A percentile compares a stretch with the other conserved stretches of the same genome.
phyloP scores from a whole-genome alignment of 805 yeast genomes.

The Ogataea neopini region DNA sequence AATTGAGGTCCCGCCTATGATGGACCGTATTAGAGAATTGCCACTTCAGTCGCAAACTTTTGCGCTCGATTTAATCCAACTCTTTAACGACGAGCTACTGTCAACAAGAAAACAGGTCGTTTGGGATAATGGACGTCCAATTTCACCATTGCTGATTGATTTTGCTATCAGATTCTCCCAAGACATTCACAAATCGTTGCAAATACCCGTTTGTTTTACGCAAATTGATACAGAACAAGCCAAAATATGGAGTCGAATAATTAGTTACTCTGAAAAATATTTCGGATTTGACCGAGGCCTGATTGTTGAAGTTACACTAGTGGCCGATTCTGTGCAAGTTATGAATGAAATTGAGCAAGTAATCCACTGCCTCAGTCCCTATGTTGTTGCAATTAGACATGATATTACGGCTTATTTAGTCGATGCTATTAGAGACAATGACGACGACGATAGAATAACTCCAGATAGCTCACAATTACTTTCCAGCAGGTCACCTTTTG shows the following conservation, averaged over 20 bases:
- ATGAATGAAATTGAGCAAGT: background rate
- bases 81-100: too few species aligned
- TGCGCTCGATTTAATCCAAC: too few species aligned
- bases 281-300: background rate
- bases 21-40: too few species aligned
- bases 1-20: too few species aligned
- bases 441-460: background rate
- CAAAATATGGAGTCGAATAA: constrained; percentile 1
- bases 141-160: too few species aligned
- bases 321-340: background rate
- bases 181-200: background rate
- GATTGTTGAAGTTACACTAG: background rate
- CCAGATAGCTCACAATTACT: constrained; percentile 2
- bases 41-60: too few species aligned
- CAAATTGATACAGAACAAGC: constrained; percentile 1
- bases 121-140: too few species aligned
- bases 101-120: too few species aligned
- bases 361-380: background rate
- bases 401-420: background rate
- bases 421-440: background rate
- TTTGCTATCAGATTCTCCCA: background rate
- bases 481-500: background rate
- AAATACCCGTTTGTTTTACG: background rate
- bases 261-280: constrained; percentile 3
- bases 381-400: background rate